Base-by-base conservation (phyloP, 2,329 filamentous ascomycete genomes). In the Clarireedia paspali region DNA sequence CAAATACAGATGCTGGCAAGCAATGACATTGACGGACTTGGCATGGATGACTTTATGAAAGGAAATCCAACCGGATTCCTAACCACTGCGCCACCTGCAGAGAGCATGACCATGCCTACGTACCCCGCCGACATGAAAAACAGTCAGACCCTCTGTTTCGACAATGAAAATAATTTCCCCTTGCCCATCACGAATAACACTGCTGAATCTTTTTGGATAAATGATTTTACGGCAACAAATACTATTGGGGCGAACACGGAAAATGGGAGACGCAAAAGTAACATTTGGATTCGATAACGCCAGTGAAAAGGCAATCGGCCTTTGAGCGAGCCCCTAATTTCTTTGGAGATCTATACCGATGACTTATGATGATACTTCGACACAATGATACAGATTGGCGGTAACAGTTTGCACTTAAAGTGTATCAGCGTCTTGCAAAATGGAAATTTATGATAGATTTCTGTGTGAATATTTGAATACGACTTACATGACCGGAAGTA, bases 31-130 rank as follows among this genome's bases (percentile, higher is more conserved):
- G 73, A 72, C 49, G 72, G 70, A 61, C 73, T 82, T 56, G 80
- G 82, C 63, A 77, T 81, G 60, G 76, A 81, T 57, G 77, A 77
- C 56, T 81, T 83, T 65, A 75, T 78, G 63, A 78, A 79, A 63
- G 59, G 60, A 15, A 55, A 61, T 14, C 50, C 59, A 7, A 62
- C 55, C 20, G 48, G 51, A 9, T 64, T 48, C 36, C 5, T 48
- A 47, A 44, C 55, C 17, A 15, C 57, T 45, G 26, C 50, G 7
- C 47, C 40, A 38, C 45, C 52, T 15, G 62, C 60, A 26, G 55
- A 65, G 36, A 58, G 63, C 23, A 53, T 68, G 12, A 57, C 63
- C 12, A 60, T 55, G 12, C 53, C 54, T 30, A 56, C 51, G 14
- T 65, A 58, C 38, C 14, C 49, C 2, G 57, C 63, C 7, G 60